These are phyloP conservation scores for Ilyonectria sp. DNA, from an alignment of 2,329 filamentous ascomycete species.

Conservation along the genomic window DNA sequence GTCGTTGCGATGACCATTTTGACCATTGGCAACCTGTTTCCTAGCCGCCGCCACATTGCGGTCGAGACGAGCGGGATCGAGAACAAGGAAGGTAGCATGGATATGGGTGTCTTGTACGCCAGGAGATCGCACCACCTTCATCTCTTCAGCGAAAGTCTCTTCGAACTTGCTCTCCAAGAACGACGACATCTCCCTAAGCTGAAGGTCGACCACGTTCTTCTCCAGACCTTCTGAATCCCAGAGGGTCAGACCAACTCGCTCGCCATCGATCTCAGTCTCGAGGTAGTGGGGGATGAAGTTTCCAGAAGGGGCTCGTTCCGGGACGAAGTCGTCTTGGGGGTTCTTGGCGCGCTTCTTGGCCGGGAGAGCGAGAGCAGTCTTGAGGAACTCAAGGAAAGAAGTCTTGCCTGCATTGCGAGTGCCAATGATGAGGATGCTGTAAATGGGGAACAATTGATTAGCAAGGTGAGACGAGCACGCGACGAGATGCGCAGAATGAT, in stretches of 20 bases:
- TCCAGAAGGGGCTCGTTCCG: constrained; percentile 69
- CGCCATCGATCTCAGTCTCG: constrained; percentile 93
- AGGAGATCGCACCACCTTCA: constrained; percentile 95
- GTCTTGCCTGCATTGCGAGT: constrained; percentile 93
- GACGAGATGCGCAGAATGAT: background rate
- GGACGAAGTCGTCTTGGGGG: constrained; percentile 72
- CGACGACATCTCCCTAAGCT: constrained; percentile 89
- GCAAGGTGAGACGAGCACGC: constrained; percentile 14
- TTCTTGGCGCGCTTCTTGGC: constrained; percentile 79
- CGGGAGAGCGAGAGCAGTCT: constrained; percentile 87
- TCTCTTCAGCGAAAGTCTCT: constrained; percentile 96
- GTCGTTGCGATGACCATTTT: constrained; percentile 62
- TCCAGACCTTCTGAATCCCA: constrained; percentile 98
- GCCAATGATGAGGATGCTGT: constrained; percentile 90
- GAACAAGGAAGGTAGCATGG: constrained; percentile 92
- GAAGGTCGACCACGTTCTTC: constrained; percentile 94
- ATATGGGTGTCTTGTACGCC: constrained; percentile 97
- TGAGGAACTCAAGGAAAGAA: constrained; percentile 96
- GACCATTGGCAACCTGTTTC: constrained; percentile 65
- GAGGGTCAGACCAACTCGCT: constrained; percentile 91
- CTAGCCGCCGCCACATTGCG: constrained; percentile 81
- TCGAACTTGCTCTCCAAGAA: constrained; percentile 99
- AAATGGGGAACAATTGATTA: constrained; percentile 34
- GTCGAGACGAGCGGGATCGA: constrained; percentile 90
- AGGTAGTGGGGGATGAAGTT: constrained; percentile 91